These are phyloP conservation scores for Globisporangium camurandrum DNA, from an alignment of 352 stramenopile genomes.

Conservation along the genomic window DNA sequence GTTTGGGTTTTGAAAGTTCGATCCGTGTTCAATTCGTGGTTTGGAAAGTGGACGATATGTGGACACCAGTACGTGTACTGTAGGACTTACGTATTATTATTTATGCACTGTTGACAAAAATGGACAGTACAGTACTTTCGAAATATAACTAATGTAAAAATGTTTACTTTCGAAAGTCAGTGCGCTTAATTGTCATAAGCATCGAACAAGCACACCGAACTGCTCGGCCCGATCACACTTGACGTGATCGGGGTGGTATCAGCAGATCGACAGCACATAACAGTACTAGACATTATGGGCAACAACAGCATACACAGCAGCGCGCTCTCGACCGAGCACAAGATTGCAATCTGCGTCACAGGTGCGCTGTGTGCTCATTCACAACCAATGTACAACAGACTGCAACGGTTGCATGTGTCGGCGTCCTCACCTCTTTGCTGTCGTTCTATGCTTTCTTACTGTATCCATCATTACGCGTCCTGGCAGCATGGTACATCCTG, in stretches of 20 bases:
- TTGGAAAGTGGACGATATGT: too few species aligned
- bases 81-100: too few species aligned
- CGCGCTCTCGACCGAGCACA: conserved; percentile 29
- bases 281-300: conserved; percentile 2
- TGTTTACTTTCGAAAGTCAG: too few species aligned
- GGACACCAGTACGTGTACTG: too few species aligned
- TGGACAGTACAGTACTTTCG: neutral
- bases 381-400: neutral
- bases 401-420: neutral
- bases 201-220: neutral
- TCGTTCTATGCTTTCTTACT: neutral
- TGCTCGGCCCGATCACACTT: too few species aligned
- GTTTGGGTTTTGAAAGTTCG: too few species aligned
- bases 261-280: neutral
- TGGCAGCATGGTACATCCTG: conserved; percentile 65
- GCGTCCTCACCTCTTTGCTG: neutral
- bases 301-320: conserved; percentile 1
- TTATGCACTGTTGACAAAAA: too few species aligned
- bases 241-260: too few species aligned
- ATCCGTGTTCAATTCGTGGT: too few species aligned
- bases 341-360: conserved; percentile 52
- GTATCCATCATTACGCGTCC: too few species aligned
- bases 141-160: too few species aligned
- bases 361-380: conserved; percentile 21
- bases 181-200: too few species aligned